Evolutionary conservation across 2,329 filamentous ascomycete genomes (phyloP), one percentile per base, ranked within the genome.

Genomic region (Alternaria postmessia): DNA sequence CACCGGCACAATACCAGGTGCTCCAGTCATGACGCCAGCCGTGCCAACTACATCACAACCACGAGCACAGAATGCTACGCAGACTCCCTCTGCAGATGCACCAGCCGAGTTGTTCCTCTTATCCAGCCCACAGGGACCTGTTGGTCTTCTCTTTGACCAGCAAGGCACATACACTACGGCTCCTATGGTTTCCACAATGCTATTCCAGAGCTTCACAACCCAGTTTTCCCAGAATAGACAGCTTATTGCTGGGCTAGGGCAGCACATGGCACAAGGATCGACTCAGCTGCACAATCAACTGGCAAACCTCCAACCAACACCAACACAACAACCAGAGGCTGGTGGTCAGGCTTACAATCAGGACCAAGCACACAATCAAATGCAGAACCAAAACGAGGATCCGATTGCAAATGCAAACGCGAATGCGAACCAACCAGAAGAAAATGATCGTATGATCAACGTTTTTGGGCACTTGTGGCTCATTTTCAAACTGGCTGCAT

Each of bases 401-500:
- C 44, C 51, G 26, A 57, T 63, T 24, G 54, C 54, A 12, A 59
- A 66, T 18, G 46, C 36, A 32, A 60, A 61, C 20, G 59, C 47
- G 16, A 60, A 61, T 24, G 59, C 47, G 16, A 60, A 64, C 9
- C 63, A 64, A 9, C 62, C 61, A 12, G 63, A 59, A 32, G 66
- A 72, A 5, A 66, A 74, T 22, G 73, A 75, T 42, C 72, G 71
- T 3, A 43, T 75, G 7, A 66, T 54, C 32, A 69, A 72, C 26
- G 55, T 75, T 14, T 73, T 68, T 1, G 71, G 69, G 18, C 82
- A 84, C 26, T 64, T 84, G 24, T 89, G 87, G 87, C 80, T 88
- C 3, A 81, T 88, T 24, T 75, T 87, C 49, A 83, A 87, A 9
- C 74, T 89, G 20, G 83, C 86, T 58, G 82, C 85, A 59, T 87